Base-by-base conservation (phyloP, 192 early-diverging fungal genomes). In the Jimgerdemannia lactiflua region DNA sequence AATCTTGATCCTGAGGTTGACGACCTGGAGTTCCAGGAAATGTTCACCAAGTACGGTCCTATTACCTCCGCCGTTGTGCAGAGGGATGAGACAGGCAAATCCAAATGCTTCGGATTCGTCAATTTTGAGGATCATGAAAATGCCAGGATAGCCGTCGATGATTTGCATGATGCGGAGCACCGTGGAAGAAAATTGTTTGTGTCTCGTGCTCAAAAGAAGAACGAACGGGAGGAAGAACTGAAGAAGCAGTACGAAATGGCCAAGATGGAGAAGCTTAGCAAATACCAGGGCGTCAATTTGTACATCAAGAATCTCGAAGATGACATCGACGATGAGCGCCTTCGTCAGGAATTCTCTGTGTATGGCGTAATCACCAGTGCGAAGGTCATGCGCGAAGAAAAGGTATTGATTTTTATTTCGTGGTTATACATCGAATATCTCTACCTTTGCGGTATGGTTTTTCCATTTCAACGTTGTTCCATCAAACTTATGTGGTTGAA, bases 251-350 rank as follows among this genome's bases (percentile, higher is more conserved):
- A 97, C 87, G 97, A 99, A 86, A 92, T 93, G 81, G 90, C 95
- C 75, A 92, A 95, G 82, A 86, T 93, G 84, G 98, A 99, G 88
- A 97, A 97, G 88, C 83, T 97, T 65, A 94, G 87, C 92, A 98
- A 98, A 90, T 98, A 96, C 91, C 97, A 99, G 89, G 96, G 95
- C 75, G 96, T 96, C 79, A 99, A 99, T 88, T 86, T 99, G 65
- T 98, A 98, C 84, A 89, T 99, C 86, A 98, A 98, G 89, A 98
- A 98, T 91, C 89, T 99, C 78, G 98, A 98, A 75, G 98, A 98
- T 79, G 86, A 90, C 65, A 90, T 98, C 77, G 95, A 98, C 84
- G 98, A 99, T 84, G 98, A 98, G 85, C 92, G 89, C 85, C 91
- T 99, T 42, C 92, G 97, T 73, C 91, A 97, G 81, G 97, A 97